Conservation (phyloP, 352 stramenopile species). For the Globisporangium carolinianum region DNA sequence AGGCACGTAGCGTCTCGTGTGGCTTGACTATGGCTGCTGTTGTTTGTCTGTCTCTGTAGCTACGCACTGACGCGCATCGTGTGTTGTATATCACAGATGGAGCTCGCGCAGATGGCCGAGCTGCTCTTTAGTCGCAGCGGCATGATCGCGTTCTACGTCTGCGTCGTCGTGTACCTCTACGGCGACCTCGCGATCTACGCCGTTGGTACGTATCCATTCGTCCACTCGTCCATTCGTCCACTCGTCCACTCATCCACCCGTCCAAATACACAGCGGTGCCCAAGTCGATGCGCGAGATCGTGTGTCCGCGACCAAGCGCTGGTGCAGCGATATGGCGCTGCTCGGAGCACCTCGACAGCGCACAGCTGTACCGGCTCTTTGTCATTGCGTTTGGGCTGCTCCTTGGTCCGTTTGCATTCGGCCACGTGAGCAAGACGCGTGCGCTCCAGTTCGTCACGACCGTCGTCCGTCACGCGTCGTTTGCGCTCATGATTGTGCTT, state of each 20-base stretch:
- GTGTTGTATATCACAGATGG: slow-evolving; percentile 40
- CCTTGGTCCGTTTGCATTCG: slow-evolving; percentile 73
- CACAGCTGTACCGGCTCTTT: slow-evolving; percentile 77
- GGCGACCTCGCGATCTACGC: slow-evolving; percentile 85
- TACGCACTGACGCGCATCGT: background rate
- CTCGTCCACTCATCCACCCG: background rate
- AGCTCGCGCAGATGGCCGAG: slow-evolving; percentile 79
- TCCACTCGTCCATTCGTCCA: background rate
- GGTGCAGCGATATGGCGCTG: slow-evolving; percentile 58
- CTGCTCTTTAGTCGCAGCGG: slow-evolving; percentile 61
- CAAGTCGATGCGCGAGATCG: slow-evolving; percentile 82
- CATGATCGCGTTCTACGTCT: slow-evolving; percentile 73
- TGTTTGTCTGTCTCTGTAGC: background rate
- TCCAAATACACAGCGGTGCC: slow-evolving; percentile 48
- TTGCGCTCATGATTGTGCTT: slow-evolving; percentile 80
- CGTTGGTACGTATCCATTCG: slow-evolving; percentile 46
- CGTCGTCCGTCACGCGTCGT: slow-evolving; percentile 76
- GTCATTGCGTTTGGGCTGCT: slow-evolving; percentile 67
- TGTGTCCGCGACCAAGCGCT: slow-evolving; percentile 56
- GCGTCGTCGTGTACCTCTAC: slow-evolving; percentile 78
- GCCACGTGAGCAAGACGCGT: slow-evolving; percentile 80
- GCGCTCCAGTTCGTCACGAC: slow-evolving; percentile 74
- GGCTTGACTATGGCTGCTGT: background rate
- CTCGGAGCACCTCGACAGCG: slow-evolving; percentile 61
- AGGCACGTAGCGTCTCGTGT: slow-evolving; percentile 22